Base-by-base conservation (phyloP, 2,329 filamentous ascomycete species). In the Rhinocladiella similis region DNA sequence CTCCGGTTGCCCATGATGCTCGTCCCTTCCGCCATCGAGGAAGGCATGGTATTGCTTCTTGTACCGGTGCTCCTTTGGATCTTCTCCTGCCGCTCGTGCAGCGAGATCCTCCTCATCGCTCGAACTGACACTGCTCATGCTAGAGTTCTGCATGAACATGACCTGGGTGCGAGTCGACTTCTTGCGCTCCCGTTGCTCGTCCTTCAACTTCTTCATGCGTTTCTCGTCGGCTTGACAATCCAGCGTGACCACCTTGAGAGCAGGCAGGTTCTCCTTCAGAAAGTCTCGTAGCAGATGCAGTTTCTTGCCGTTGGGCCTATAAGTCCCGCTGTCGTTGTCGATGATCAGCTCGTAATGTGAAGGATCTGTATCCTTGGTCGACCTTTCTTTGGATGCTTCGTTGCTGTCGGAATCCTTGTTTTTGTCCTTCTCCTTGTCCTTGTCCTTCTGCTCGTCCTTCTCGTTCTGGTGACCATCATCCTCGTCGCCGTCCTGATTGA, bases 311-410 rank as follows among this genome's bases (percentile, higher is more conserved):
- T 95, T 91, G 0, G 93, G 93, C 0, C 93, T 84, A 71, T 97
- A 97, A 0, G 93, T 97, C 10, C 93, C 93, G 53, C 87, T 91
- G 72, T 96, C 93, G 67, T 97, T 97, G 76, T 97, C 93, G 68
- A 97, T 97, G 62, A 94, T 79, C 7, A 97, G 82, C 69, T 96
- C 88, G 71, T 96, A 97, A 68, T 83, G 74, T 3, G 70, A 66
- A 0, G 83, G 83, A 51, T 86, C 80, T 5, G 70, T 78, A 18
- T 54, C 43, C 18, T 41, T 46, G 16, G 36, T 41, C 4, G 29
- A 33, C 6, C 10, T 12, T 12, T 33, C 29, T 4, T 6, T 33
- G 6, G 29, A 12, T 7, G 10, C 29, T 3, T 33, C 29, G 10
- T 9, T 33, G 29, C 29, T 7, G 6, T 33, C 29, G 10, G 29